Evolutionary conservation across 1,284 basidiomycete species (phyloP).

Genomic region (Coriolopsis trogii): DNA sequence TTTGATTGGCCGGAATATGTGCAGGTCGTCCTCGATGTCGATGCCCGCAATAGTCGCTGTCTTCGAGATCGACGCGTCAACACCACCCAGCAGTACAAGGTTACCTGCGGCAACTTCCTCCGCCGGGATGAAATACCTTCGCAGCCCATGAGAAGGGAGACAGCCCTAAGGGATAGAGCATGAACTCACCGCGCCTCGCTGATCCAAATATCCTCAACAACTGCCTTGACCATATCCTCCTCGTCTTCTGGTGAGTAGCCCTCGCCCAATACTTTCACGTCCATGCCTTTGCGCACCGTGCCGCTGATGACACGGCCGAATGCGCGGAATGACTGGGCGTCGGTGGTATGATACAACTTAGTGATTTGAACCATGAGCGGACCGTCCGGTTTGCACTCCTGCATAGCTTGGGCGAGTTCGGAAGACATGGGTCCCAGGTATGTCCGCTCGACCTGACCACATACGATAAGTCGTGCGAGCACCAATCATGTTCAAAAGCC

Average conservation of each 20-base stretch:
- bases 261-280: slow-evolving; percentile 96
- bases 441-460: slow-evolving; percentile 68
- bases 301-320: slow-evolving; percentile 96
- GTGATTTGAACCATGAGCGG: slow-evolving; percentile 92
- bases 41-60: slow-evolving; percentile 86
- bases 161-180: not conserved
- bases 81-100: slow-evolving; percentile 89
- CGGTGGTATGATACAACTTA: slow-evolving; percentile 94
- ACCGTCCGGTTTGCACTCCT: slow-evolving; percentile 80
- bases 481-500: not conserved
- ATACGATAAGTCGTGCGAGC: not conserved
- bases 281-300: slow-evolving; percentile 80
- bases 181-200: slow-evolving; percentile 78
- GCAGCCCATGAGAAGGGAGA: not conserved
- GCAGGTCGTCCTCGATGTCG: slow-evolving; percentile 80
- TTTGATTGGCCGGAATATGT: slow-evolving; percentile 94
- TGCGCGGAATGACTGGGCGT: slow-evolving; percentile 94
- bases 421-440: slow-evolving; percentile 88
- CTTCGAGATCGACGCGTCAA: slow-evolving; percentile 94
- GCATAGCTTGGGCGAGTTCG: slow-evolving; percentile 79
- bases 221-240: slow-evolving; percentile 94
- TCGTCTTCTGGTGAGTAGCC: slow-evolving; percentile 97
- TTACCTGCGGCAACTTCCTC: slow-evolving; percentile 92
- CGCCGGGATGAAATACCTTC: slow-evolving; percentile 86
- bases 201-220: slow-evolving; percentile 88